Evolutionary conservation across 2,329 filamentous ascomycete species (phyloP), one percentile per base, ranked within the genome.

Genomic region (Stagonosporopsis chrysanthemi): DNA sequence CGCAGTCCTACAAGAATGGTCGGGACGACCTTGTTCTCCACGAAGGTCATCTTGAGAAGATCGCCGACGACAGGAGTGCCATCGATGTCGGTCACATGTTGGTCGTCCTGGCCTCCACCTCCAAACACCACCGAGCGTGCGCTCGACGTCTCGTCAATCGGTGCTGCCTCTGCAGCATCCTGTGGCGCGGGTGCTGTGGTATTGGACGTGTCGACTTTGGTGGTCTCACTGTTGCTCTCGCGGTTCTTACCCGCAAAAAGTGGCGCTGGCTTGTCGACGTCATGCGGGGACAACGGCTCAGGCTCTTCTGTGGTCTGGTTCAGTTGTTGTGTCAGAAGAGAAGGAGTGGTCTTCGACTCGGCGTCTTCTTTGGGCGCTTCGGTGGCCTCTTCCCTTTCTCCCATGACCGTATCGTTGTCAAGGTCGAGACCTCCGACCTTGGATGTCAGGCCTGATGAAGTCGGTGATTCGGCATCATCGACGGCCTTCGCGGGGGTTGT

Each of bases 11-110:
- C 92, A 75, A 99, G 79, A 69, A 99, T 98, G 2, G 92, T 97
- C 26, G 95, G 95, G 50, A 99, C 93, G 62, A 99, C 95, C 64
- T 88, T 87, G 77, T 98, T 88, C 76, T 97, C 90, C 23, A 98
- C 93, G 79, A 99, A 98, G 78, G 94, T 92, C 77, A 95, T 93
- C 80, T 99, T 99, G 58, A 99, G 81, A 69, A 89, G 90, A 75
- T 99, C 95, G 48, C 95, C 95, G 11, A 99, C 95, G 22, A 99
- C 92, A 2, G 92, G 90, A 29, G 84, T 83, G 6, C 86, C 86
- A 64, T 88, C 84, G 26, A 81, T 74, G 62, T 88, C 86, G 15
- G 82, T 79, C 61, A 88, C 86, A 55, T 86, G 79, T 29, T 67
- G 52, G 42, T 67, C 45, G 51, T 63, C 63, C 41, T 70, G 66